Evolutionary conservation across 768 basidiomycete genomes (phyloP).

Genomic region (Bullera alba): DNA sequence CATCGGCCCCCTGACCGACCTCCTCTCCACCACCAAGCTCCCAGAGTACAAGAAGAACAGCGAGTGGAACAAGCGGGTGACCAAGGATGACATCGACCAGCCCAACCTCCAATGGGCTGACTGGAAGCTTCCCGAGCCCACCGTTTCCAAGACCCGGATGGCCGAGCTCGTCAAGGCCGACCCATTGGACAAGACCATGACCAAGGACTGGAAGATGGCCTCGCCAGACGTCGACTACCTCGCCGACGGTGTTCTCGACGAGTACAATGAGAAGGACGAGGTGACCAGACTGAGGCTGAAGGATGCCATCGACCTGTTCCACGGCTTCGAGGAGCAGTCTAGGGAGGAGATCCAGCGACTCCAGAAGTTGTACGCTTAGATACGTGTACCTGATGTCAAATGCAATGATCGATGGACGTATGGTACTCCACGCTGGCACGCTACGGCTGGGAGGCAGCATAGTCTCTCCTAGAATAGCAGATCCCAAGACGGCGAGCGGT

Average conservation of each 20-base stretch:
- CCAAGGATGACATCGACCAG: constrained; percentile 12
- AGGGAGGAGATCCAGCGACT: constrained; percentile 16
- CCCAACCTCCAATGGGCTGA: constrained; percentile 18
- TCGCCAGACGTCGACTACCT: constrained; percentile 24
- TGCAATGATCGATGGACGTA: too few relatives aligned
- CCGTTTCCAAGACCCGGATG: constrained; percentile 12
- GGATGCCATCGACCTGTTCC: constrained; percentile 5
- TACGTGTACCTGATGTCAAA: too few relatives aligned
- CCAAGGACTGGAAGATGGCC: constrained; percentile 23
- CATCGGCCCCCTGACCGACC: constrained; percentile 10
- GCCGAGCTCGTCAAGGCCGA: constrained; percentile 21
- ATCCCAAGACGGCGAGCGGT: too few relatives aligned
- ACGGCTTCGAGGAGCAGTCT: constrained; percentile 7
- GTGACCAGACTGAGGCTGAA: constrained; percentile 13
- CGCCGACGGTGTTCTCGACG: constrained; percentile 33
- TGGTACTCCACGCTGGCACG: neutral
- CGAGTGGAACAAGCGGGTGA: constrained; percentile 18
- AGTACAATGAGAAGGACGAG: constrained; percentile 30
- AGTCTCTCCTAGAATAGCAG: too few relatives aligned
- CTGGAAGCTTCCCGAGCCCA: constrained; percentile 10
- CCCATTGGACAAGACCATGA: constrained; percentile 14
- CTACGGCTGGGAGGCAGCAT: too few relatives aligned
- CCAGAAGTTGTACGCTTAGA: constrained; percentile 6
- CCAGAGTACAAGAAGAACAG: constrained; percentile 16
- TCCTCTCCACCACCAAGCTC: constrained; percentile 7